Conservation (phyloP, 2,329 filamentous ascomycete species). For the Penicillium occitanis region DNA sequence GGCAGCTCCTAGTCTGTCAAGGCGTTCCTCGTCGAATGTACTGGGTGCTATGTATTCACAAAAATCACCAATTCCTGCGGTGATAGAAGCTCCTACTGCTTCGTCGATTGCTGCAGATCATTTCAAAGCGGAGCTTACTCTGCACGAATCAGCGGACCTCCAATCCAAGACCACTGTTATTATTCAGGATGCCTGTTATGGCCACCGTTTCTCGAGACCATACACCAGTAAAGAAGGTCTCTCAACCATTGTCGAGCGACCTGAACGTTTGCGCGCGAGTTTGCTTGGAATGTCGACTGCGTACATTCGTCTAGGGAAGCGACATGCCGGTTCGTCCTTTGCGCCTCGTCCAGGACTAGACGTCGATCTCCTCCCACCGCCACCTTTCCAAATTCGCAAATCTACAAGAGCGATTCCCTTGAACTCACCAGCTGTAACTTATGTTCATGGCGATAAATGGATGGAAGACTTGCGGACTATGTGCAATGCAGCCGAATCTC, state of each 20-base stretch:
- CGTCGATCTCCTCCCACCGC: constrained; percentile 54
- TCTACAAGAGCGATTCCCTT: constrained; percentile 71
- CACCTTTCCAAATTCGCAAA: constrained; percentile 83
- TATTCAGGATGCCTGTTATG: constrained; percentile 91
- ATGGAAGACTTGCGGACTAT: constrained; percentile 87
- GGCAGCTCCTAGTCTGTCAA: constrained; percentile 34
- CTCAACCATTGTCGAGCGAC: constrained; percentile 84
- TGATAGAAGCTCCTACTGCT: constrained; percentile 45
- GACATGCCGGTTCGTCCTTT: constrained; percentile 69
- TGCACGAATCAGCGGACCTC: constrained; percentile 53
- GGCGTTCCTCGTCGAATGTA: constrained; percentile 35
- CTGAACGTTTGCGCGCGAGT: constrained; percentile 82
- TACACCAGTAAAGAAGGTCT: constrained; percentile 71
- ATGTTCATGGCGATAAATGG: constrained; percentile 88
- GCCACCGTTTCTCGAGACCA: constrained; percentile 84
- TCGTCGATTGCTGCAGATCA: constrained; percentile 64
- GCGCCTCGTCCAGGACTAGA: constrained; percentile 65
- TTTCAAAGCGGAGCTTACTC: constrained; percentile 67
- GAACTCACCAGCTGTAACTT: constrained; percentile 74
- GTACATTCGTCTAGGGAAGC: constrained; percentile 83
- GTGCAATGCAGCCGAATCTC: constrained; percentile 77
- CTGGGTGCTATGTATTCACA: constrained; percentile 31
- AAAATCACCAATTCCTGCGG: constrained; percentile 27
- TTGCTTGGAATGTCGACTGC: constrained; percentile 80
- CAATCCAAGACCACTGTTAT: constrained; percentile 71